Evolutionary conservation across 352 stramenopile genomes (phyloP).

Genomic region (Pythium diclinum): DNA sequence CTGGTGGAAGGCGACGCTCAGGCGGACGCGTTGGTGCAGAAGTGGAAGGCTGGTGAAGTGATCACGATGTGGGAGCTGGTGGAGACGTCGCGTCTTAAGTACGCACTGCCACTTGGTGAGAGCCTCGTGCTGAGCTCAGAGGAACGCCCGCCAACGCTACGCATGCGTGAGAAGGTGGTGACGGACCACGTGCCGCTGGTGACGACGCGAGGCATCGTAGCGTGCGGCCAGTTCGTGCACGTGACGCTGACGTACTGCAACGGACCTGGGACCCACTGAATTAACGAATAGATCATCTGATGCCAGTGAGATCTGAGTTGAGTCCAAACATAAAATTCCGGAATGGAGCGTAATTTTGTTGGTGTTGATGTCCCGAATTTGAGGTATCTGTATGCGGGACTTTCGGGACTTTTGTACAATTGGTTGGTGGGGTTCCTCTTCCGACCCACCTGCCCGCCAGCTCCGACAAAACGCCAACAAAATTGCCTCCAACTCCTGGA

Average conservation of each 20-base stretch:
- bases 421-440: slow-evolving; percentile 25
- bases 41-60: slow-evolving; percentile 30
- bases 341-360: neutral
- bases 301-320: neutral
- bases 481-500: neutral
- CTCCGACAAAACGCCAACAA: slow-evolving; percentile 1
- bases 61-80: slow-evolving; percentile 65
- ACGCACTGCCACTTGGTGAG: slow-evolving; percentile 43
- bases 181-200: slow-evolving; percentile 76
- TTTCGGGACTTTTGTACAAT: slow-evolving; percentile 25
- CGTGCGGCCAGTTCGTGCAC: slow-evolving; percentile 12
- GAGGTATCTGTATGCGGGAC: neutral
- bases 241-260: slow-evolving; percentile 22
- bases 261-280: slow-evolving; percentile 9
- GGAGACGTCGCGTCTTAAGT: slow-evolving; percentile 41
- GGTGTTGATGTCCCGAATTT: neutral
- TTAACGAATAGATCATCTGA: slow-evolving; percentile 5
- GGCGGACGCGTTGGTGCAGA: slow-evolving; percentile 26
- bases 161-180: slow-evolving; percentile 63
- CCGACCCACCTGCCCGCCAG: neutral
- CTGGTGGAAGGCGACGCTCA: slow-evolving; percentile 12
- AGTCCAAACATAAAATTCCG: slow-evolving; percentile 9
- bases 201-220: slow-evolving; percentile 19
- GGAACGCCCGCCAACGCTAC: slow-evolving; percentile 48
- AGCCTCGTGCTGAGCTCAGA: slow-evolving; percentile 57